Percentiles rank a stretch among this genome's conserved stretches.
Evolutionary conservation across 257 asterid genomes (phyloP).

Genomic region (Fraxinus americana): DNA sequence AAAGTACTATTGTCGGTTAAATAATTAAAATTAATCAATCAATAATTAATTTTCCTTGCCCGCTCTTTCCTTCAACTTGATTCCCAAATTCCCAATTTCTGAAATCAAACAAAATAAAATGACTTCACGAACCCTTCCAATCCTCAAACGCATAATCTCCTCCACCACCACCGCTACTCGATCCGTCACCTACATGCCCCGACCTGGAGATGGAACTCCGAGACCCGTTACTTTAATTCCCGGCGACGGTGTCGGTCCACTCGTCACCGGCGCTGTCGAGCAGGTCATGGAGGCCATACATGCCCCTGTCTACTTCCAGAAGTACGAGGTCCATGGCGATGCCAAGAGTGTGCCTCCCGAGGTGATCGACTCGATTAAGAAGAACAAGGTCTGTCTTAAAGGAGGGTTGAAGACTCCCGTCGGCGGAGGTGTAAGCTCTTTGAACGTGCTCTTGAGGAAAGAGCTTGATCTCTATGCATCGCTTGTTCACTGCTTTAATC

Average conservation of each 20-base stretch:
- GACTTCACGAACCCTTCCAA: constrained; percentile 33
- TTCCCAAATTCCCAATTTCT: background rate
- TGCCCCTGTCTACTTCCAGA: constrained; percentile 89
- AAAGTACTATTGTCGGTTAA: no score
- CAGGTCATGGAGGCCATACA: constrained; percentile 97
- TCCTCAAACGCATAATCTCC: constrained; percentile 33
- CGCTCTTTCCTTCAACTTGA: no score
- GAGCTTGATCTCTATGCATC: constrained; percentile 49
- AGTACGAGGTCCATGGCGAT: constrained; percentile 73
- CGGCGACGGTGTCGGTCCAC: constrained; percentile 97
- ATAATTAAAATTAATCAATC: no score
- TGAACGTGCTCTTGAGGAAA: constrained; percentile 36
- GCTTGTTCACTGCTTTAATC: constrained; percentile 84
- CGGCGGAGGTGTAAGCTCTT: constrained; percentile 38
- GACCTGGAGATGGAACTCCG: constrained; percentile 93
- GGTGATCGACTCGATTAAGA: constrained; percentile 73
- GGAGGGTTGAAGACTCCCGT: constrained; percentile 40
- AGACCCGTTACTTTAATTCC: constrained; percentile 82
- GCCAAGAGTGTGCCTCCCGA: constrained; percentile 71
- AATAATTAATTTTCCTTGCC: no score
- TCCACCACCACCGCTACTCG: constrained; percentile 15
- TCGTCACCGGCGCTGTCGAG: constrained; percentile 91
- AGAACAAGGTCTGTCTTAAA: constrained; percentile 75
- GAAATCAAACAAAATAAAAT: constrained; percentile 5
- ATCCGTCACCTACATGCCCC: constrained; percentile 94